A percentile compares a stretch with the other conserved stretches of the same genome.
Evolutionary conservation across 352 stramenopile genomes (phyloP).

Genomic region (Globisporangium uncinulatum): DNA sequence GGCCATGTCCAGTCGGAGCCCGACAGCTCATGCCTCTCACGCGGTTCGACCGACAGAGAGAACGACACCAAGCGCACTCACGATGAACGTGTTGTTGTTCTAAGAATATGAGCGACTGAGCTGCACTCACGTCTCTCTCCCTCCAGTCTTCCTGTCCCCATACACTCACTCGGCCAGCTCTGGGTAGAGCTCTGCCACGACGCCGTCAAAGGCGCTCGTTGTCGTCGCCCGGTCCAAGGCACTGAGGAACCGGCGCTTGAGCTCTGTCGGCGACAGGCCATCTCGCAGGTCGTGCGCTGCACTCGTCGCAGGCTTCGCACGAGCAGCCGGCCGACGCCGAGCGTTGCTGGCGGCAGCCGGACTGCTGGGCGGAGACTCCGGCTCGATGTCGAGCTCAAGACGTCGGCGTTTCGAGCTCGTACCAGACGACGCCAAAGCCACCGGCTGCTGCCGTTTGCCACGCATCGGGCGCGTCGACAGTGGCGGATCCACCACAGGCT

Average conservation of each 20-base stretch:
- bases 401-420: conserved; percentile 16
- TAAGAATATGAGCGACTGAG: too few relatives aligned
- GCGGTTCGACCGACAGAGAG: too few relatives aligned
- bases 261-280: conserved; percentile 2
- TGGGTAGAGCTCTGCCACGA: conserved; percentile 33
- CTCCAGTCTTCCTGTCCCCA: background rate
- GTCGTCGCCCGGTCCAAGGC: conserved; percentile 9
- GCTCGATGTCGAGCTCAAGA: conserved; percentile 6
- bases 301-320: conserved; percentile 1
- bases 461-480: background rate
- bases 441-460: conserved; percentile 5
- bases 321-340: conserved; percentile 1
- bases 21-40: too few relatives aligned
- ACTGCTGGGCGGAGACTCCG: conserved; percentile 11
- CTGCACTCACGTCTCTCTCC: too few relatives aligned
- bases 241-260: conserved; percentile 13
- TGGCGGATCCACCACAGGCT: background rate
- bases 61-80: too few relatives aligned
- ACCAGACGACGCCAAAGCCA: background rate
- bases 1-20: background rate
- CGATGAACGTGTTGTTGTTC: too few relatives aligned
- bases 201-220: conserved; percentile 26
- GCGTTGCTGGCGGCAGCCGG: background rate
- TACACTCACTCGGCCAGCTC: conserved; percentile 21
- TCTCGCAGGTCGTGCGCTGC: conserved; percentile 1